phyloP scores from a whole-genome alignment of 257 asterid species.

The Echium plantagineum region DNA sequence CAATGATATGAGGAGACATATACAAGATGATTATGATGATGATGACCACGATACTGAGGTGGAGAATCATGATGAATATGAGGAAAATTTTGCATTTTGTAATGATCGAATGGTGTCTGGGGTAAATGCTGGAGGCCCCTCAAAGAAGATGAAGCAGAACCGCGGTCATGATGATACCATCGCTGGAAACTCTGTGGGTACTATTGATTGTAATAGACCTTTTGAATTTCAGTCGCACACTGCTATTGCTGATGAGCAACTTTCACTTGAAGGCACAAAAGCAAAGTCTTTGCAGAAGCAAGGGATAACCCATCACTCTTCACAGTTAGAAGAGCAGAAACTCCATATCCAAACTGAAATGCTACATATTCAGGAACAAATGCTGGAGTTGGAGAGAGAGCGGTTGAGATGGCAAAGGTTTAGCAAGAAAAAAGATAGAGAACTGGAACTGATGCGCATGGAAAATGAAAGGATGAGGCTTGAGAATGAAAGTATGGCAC shows the following conservation, averaged over 20 bases:
- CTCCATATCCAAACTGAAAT: background rate
- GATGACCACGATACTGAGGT: conserved; percentile 36
- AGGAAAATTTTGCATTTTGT: conserved; percentile 22
- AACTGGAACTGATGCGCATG: conserved; percentile 24
- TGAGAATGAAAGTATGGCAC: conserved; percentile 28
- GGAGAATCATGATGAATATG: conserved; percentile 40
- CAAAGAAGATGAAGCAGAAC: conserved; percentile 18
- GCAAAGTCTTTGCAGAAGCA: conserved; percentile 14
- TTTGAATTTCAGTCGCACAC: conserved; percentile 10
- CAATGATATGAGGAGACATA: conserved; percentile 20
- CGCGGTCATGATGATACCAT: conserved; percentile 12
- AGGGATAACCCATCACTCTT: conserved; percentile 20
- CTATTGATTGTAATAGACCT: conserved; percentile 19
- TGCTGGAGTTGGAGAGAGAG: conserved; percentile 27
- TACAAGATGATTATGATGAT: conserved; percentile 42
- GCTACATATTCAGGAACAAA: conserved; percentile 21
- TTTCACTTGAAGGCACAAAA: conserved; percentile 15
- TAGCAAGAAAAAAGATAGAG: conserved; percentile 20
- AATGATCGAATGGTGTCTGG: conserved; percentile 17
- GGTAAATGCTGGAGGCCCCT: conserved; percentile 10
- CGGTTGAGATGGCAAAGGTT: conserved; percentile 14
- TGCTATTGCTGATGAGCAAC: conserved; percentile 14
- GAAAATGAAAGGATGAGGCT: conserved; percentile 31
- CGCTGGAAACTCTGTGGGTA: background rate
- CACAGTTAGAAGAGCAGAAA: conserved; percentile 19